Base-by-base conservation (phyloP, 2,329 filamentous ascomycete species). In the Davidsoniella australis region DNA sequence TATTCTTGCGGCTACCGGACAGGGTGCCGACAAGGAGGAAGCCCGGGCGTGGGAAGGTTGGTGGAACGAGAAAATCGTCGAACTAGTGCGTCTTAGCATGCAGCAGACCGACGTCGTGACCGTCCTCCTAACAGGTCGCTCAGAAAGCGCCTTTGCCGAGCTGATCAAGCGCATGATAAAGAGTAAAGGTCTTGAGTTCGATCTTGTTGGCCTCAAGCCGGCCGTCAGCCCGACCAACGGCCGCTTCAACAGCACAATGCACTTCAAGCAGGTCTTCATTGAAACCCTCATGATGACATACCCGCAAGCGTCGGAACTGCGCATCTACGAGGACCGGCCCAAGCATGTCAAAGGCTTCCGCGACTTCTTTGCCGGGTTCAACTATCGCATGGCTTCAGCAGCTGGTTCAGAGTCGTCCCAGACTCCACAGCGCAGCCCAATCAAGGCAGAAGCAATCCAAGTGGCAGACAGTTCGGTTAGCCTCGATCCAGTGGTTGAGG, bases 41-140 rank as follows among this genome's bases (percentile, higher is more conserved):
- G 69, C 74, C 40, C 78, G 79, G 20, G 88, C 76, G 8, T 98
- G 89, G 89, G 69, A 83, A 51, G 87, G 87, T 36, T 95, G 85
- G 83, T 98, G 91, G 91, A 96, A 96, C 60, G 89, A 96, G 61
- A 78, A 82, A 57, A 80, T 98, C 52, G 80, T 78, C 49, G 76
- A 87, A 57, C 74, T 96, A 26, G 86, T 93, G 39, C 72, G 75
- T 58, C 68, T 95, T 50, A 88, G 82, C 61, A 84, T 84, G 69
- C 67, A 82, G 59, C 85, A 95, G 60, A 82, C 85, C 55, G 86
- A 93, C 60, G 83, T 84, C 0, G 68, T 96, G 37, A 85, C 78
- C 46, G 80, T 98, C 41, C 74, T 96, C 9, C 70, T 98, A 54
- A 98, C 91, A 1, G 91, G 91, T 23, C 78, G 91, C 39, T 77